Conservation (phyloP, 2,329 filamentous ascomycete genomes). For the Diaporthe caulivora region DNA sequence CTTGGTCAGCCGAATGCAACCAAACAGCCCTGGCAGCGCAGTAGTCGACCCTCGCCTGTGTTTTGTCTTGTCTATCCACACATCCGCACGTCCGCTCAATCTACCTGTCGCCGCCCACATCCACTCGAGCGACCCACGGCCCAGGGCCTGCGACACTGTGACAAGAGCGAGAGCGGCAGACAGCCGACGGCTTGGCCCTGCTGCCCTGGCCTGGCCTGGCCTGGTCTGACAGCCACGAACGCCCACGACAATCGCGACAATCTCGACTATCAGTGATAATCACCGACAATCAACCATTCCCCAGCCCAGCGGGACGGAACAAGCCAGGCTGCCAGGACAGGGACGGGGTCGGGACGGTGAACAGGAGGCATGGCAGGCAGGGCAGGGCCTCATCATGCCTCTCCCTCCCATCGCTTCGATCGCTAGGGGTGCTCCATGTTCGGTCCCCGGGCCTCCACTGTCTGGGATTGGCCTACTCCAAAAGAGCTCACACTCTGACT, state of each 20-base stretch:
- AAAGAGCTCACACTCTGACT: neutral
- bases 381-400: neutral
- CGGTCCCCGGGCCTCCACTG: constrained; percentile 5
- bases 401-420: neutral
- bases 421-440: constrained; percentile 16
- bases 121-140: constrained; percentile 10
- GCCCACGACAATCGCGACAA: constrained; percentile 8
- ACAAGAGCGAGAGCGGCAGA: neutral
- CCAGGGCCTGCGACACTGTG: neutral
- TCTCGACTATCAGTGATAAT: constrained; percentile 14
- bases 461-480: constrained; percentile 6
- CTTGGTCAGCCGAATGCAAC: neutral
- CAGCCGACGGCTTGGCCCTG: constrained; percentile 1
- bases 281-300: neutral
- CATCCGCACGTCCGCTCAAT: neutral
- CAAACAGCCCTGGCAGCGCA: neutral
- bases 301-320: constrained; percentile 20
- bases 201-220: constrained; percentile 5
- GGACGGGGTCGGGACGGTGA: neutral
- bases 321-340: constrained; percentile 3
- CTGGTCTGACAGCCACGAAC: constrained; percentile 14
- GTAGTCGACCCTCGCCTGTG: neutral
- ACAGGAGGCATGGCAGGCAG: neutral
- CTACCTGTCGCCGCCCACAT: neutral
- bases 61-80: neutral